Percentiles rank a stretch among this genome's conserved stretches.
phyloP scores from a whole-genome alignment of 306 rosid genomes.

The Begonia peltatifolia region DNA sequence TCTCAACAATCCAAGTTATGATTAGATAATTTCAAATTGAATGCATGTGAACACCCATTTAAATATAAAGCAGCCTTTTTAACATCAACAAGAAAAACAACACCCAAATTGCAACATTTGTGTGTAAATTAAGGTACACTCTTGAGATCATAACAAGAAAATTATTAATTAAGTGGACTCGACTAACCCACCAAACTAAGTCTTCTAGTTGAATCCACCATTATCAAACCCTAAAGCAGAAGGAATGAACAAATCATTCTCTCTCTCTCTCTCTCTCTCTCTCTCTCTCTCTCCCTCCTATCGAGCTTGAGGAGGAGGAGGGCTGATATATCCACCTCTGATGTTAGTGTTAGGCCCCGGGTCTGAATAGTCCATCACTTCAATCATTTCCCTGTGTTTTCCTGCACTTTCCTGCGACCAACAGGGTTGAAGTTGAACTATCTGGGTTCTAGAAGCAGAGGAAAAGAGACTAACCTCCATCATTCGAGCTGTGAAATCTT shows the following conservation, averaged over 20 bases:
- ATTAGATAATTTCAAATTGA: too few species aligned
- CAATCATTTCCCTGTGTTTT: slow-evolving; percentile 13
- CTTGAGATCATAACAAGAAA: too few species aligned
- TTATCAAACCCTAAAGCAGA: neutral
- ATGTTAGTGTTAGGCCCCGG: slow-evolving; percentile 66
- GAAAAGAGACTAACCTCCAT: neutral
- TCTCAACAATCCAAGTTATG: too few species aligned
- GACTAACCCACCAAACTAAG: neutral
- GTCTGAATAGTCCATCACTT: slow-evolving; percentile 43
- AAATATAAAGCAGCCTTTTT: too few species aligned
- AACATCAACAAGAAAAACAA: too few species aligned
- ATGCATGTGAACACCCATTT: too few species aligned
- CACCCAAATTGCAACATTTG: too few species aligned
- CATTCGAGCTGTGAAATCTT: slow-evolving; percentile 1
- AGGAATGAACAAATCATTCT: neutral
- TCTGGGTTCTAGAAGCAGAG: neutral
- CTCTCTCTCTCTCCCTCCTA: neutral
- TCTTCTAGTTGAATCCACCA: too few species aligned
- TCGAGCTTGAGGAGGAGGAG: slow-evolving; percentile 26
- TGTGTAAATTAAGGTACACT: too few species aligned
- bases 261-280: neutral
- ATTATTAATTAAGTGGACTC: neutral
- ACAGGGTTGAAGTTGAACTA: neutral
- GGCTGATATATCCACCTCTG: slow-evolving; percentile 27
- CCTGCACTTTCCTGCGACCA: slow-evolving; percentile 20